Conservation (phyloP, 202 grass and related monocot species). For the Digitaria exilis region DNA sequence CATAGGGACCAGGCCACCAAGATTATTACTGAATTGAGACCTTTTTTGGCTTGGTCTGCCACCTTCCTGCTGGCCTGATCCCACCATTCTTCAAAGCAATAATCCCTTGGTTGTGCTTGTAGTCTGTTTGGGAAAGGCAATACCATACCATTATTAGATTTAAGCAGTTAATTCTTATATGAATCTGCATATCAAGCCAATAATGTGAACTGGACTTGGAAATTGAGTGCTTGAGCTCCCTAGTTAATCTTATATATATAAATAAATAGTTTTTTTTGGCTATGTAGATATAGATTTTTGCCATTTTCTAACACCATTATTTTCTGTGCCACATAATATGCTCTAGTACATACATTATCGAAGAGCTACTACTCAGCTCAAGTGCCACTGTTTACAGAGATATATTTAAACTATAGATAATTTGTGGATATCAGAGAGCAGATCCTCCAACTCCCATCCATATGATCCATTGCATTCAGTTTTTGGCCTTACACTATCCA, state of each 20-base stretch:
- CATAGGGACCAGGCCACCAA: too few relatives aligned
- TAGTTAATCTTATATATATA: not conserved
- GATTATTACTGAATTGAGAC: too few relatives aligned
- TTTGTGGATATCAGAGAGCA: not conserved
- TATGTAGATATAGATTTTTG: not conserved
- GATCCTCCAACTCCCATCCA: not conserved
- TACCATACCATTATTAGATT: not conserved
- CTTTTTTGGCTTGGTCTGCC: too few relatives aligned
- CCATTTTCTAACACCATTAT: not conserved
- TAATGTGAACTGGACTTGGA: not conserved
- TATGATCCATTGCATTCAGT: not conserved
- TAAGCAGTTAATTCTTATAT: slow-evolving; percentile 8
- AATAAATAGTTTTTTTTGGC: not conserved
- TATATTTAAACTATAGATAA: not conserved
- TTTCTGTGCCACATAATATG: not conserved
- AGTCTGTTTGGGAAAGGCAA: slow-evolving; percentile 13
- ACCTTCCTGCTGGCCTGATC: too few relatives aligned
- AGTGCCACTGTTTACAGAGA: not conserved
- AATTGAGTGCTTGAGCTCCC: not conserved
- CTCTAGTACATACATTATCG: not conserved
- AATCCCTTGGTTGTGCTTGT: too few relatives aligned
- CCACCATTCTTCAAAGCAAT: too few relatives aligned
- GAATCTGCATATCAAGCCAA: slow-evolving; percentile 1
- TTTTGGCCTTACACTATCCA: not conserved
- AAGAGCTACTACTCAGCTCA: not conserved